These are phyloP conservation scores for Scheffersomyces cryptocercus DNA, from an alignment of 1,139 yeast species.

Conservation along the genomic window DNA sequence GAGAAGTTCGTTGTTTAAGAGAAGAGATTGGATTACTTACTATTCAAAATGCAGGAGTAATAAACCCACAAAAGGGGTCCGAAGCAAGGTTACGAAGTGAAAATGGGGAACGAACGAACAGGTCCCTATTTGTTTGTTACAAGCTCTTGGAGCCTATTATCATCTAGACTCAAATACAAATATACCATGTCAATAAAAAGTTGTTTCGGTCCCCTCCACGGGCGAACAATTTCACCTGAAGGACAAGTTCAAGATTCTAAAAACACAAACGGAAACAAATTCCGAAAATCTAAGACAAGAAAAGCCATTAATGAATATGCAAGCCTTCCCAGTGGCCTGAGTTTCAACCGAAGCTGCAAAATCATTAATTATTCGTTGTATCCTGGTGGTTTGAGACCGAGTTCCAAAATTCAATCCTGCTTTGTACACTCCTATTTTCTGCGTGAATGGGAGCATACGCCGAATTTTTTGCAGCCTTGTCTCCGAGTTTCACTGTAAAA, in stretches of 20 bases:
- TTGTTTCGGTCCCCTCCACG: slow-evolving; percentile 47
- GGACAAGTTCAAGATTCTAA: slow-evolving; percentile 37
- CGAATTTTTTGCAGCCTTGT: slow-evolving; percentile 17
- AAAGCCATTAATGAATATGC: slow-evolving; percentile 46
- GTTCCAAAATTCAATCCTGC: slow-evolving; percentile 25
- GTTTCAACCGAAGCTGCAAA: slow-evolving; percentile 23
- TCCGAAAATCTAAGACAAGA: slow-evolving; percentile 38
- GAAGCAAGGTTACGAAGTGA: slow-evolving; percentile 43
- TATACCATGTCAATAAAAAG: slow-evolving; percentile 20
- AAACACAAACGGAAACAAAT: slow-evolving; percentile 4
- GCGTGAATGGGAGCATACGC: slow-evolving; percentile 30
- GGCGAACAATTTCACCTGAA: slow-evolving; percentile 34
- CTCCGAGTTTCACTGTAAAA: slow-evolving; percentile 8
- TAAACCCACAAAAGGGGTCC: slow-evolving; percentile 38
- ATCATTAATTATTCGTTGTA: slow-evolving; percentile 38
- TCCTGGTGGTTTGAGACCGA: slow-evolving; percentile 49
- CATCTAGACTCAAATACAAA: slow-evolving; percentile 21
- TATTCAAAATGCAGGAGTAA: slow-evolving; percentile 36
- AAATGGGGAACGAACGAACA: slow-evolving; percentile 46
- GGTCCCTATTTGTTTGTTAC: slow-evolving; percentile 48
- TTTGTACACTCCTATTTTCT: slow-evolving; percentile 36
- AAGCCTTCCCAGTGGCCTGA: slow-evolving; percentile 41
- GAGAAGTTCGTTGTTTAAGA: background rate
- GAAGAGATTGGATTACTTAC: slow-evolving; percentile 5
- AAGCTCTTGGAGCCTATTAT: slow-evolving; percentile 42